Base-by-base conservation (phyloP, 2,329 filamentous ascomycete genomes). In the Aspergillus latus region DNA sequence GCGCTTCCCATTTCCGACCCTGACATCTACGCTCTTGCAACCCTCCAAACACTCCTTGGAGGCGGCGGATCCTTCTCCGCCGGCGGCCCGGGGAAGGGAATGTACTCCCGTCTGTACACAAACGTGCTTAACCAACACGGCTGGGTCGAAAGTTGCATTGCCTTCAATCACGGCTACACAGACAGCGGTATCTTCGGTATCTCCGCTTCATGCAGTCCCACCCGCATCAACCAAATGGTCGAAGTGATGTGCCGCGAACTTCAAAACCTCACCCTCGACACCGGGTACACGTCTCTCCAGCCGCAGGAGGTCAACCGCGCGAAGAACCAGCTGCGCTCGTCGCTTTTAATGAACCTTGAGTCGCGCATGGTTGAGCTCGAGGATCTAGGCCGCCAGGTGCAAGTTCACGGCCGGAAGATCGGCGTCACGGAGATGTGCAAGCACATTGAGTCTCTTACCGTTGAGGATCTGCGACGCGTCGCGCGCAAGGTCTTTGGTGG, bases 81-180 rank as follows among this genome's bases (percentile, higher is more conserved):
- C 52, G 94, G 94, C 66, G 94, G 94, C 0, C 94, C 94, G 4
- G 94, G 94, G 52, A 99, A 99, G 80, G 94, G 94, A 73, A 99
- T 99, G 94, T 97, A 97, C 81, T 96, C 90, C 37, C 88, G 94
- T 10, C 84, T 99, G 7, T 99, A 97, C 81, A 97, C 92, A 61
- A 96, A 97, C 72, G 93, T 97, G 0, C 84, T 99, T 50, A 99
- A 99, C 79, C 92, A 97, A 76, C 88, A 96, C 77, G 91, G 89
- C 65, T 99, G 93, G 93, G 91, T 99, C 28, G 94, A 99, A 77
- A 92, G 87, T 59, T 97, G 94, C 77, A 83, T 96, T 50, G 89
- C 93, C 30, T 97, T 97, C 80, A 97, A 97, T 81, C 92, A 97
- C 80, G 90, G 89, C 46, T 99, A 99, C 82, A 94, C 90, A 0